A percentile compares a stretch with the other conserved stretches of the same genome.
phyloP scores from a whole-genome alignment of 306 rosid species.

The Quercus robur region DNA sequence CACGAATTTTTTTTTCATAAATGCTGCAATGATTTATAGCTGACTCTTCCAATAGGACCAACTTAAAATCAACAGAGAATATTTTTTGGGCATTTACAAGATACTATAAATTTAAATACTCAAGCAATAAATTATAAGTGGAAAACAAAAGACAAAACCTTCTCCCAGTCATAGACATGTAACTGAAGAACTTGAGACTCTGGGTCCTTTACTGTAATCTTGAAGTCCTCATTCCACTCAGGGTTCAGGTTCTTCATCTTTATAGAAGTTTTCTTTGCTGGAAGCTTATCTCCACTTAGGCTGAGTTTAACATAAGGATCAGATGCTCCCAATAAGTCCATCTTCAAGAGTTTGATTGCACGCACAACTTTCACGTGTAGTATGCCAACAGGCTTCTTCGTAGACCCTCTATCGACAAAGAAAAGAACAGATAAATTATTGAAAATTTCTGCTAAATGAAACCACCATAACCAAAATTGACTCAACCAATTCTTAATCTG shows the following conservation, averaged over 20 bases:
- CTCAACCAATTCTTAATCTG: not conserved
- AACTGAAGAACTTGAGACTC: conserved; percentile 27
- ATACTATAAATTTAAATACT: not conserved
- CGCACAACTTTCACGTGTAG: conserved; percentile 26
- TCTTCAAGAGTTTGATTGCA: conserved; percentile 27
- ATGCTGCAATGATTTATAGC: not conserved
- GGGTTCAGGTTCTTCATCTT: conserved; percentile 34
- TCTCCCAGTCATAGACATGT: conserved; percentile 31
- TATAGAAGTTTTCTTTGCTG: conserved; percentile 25
- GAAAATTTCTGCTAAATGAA: not conserved
- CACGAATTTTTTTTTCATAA: not conserved
- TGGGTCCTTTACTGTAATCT: conserved; percentile 22
- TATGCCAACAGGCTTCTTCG: conserved; percentile 32
- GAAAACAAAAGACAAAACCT: conserved; percentile 14
- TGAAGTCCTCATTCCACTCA: conserved; percentile 34
- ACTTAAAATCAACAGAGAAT: not conserved
- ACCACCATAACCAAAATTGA: not conserved
- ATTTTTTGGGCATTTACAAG: not conserved
- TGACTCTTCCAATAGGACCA: not conserved
- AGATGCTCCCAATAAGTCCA: conserved; percentile 26
- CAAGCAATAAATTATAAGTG: not conserved
- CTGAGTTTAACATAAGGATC: conserved; percentile 27
- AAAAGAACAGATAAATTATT: not conserved
- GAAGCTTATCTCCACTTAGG: conserved; percentile 24
- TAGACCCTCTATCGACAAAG: not conserved